Base-by-base conservation (phyloP, 768 basidiomycete genomes). In the Pholiota conissans region DNA sequence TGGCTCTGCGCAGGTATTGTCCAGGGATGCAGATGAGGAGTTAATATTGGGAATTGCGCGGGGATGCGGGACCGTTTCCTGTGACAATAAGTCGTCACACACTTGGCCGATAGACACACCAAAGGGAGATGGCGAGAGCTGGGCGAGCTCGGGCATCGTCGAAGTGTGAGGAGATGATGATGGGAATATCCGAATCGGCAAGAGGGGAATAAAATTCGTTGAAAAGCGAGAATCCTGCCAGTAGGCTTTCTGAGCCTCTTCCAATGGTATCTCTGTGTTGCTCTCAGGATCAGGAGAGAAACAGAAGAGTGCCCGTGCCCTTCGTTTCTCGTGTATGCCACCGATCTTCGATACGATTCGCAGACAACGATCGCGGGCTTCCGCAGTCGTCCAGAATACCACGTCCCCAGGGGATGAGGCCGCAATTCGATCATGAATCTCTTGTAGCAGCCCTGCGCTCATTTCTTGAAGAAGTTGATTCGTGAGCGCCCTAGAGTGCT, bases 311-410 rank as follows among this genome's bases (percentile, higher is more conserved):
- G 85, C 87, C 30, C 76, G 74, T 0, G 84, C 86, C 30, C 93
- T 78, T 11, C 76, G 75, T 60, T 79, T 83, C 71, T 95, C 93
- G 58, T 73, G 73, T 4, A 77, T 73, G 0, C 92, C 91, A 1
- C 91, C 93, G 34, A 96, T 91, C 67, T 90, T 91, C 32, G 79
- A 76, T 3, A 93, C 85, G 55, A 95, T 94, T n/a, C 83, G 78
- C 18, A 87, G 72, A 63, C 87, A 89, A 4, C 92, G 81, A 49
- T 83, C 80, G 40, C 83, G 82, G 0, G 91, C 92, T 67, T 94
- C 93, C 0, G 71, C 67, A 0, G 92, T 95, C 5, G 90, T 87
- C 90, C 91, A 96, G 59, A 94, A 93, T 46, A 82, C 77, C 6
- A 90, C 74, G 42, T 3, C 58, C 20, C 4, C 37, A 14, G 16